Base-by-base conservation (phyloP, 352 stramenopile species). In the Globisporangium paddicum region DNA sequence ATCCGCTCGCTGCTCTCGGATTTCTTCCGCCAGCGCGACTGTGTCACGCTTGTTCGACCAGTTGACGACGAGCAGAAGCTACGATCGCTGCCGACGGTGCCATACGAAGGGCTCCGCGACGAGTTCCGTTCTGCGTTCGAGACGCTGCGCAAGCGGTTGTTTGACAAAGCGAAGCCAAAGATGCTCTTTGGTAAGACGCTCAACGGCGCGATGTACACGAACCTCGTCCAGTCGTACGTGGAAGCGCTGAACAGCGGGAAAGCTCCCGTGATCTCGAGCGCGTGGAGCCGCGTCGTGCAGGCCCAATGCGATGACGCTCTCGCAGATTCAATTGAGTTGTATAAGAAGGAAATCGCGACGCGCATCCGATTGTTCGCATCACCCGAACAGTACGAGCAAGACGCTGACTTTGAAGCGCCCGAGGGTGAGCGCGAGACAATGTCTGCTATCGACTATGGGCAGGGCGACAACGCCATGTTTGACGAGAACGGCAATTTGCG, bases 21-120 rank as follows among this genome's bases (percentile, higher is more conserved):
- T 41, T 95, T 96, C 47, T 97, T 97, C 55, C 66, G 84, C 19
- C 82, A 93, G 41, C 71, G 88, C 41, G 83, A 97, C 67, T 97
- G 89, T 35, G 72, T 95, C n/a, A 96, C 88, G 53, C 77, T 97
- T 30, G 88, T 96, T 45, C 81, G 89, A 2, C 89, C 89, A 13
- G 83, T 96, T 14, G 79, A 90, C 28, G 85, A 96, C 45, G 89
- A 97, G 52, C 67, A 83, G 54, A 75, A 96, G 66, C 75, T 97
- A 28, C 66, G 83, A 10, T 75, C 80, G 50, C 62, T 96, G 23
- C 72, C 75, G 0, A 74, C 77, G 2, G 75, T 96, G 19, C 79
- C 82, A 2, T 91, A 89, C 34, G 72, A 79, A 1, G 85, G 90
- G 30, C 66, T 97, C 2, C 70, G 89, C 18, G 75, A 89, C 34